Conservation (phyloP, 1,284 basidiomycete genomes). For the Trichosporon asahii region DNA sequence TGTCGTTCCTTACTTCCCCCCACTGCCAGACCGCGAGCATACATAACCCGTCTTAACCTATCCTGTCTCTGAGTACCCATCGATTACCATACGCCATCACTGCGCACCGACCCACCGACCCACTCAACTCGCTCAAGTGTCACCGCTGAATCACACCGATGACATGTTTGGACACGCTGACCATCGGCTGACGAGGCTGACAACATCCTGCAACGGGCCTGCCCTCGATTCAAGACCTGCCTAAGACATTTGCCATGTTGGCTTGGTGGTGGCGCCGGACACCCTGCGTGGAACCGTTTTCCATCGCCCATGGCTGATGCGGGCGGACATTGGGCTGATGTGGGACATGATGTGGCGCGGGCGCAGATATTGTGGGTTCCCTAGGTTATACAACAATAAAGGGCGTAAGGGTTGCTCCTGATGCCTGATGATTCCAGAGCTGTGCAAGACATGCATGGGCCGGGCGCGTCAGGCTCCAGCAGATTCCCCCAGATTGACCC, state of each 20-base stretch:
- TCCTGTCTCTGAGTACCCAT: background rate
- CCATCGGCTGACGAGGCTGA: background rate
- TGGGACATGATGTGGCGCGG: constrained; percentile 7
- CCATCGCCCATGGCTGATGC: background rate
- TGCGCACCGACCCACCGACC: background rate
- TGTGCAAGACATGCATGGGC: background rate
- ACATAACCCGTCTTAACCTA: background rate
- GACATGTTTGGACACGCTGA: background rate
- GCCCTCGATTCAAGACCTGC: background rate
- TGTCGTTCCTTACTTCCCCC: background rate
- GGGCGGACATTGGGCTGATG: background rate
- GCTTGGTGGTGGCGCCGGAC: background rate
- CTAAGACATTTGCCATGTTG: background rate
- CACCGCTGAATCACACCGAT: background rate
- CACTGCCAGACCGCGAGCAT: background rate
- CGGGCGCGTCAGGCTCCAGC: background rate
- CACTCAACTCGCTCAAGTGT: background rate
- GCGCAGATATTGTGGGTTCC: constrained; percentile 9
- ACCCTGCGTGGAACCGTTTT: background rate
- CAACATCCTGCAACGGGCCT: background rate
- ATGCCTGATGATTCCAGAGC: constrained; percentile 3
- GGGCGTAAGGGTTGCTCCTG: background rate
- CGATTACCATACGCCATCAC: background rate
- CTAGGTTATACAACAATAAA: background rate
- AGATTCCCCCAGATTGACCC: background rate